Base-by-base conservation (phyloP, 768 basidiomycete genomes). In the Clitopilus passeckerianus region DNA sequence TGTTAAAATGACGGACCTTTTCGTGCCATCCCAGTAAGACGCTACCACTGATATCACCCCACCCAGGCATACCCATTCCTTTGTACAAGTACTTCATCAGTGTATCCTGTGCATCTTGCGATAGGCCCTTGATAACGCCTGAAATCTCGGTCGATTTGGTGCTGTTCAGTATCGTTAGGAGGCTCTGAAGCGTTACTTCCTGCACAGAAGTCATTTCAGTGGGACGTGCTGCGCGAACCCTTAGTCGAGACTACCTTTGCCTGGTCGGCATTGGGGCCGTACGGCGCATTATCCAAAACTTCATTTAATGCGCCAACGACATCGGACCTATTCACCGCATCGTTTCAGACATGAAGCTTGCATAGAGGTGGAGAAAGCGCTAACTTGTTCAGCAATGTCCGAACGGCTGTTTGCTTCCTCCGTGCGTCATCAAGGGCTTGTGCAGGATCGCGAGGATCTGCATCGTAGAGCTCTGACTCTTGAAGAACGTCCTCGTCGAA, bases 11-110 rank as follows among this genome's bases (percentile, higher is more conserved):
- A 69, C 81, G 22, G 54, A 95, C 95, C 90, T 96, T 97, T 72
- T 97, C 95, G 69, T 98, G 96, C 96, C 96, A 98, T 14, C 87
- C 90, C 43, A 96, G 69, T 34, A 83, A 64, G n/a, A 83, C 81
- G 65, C 82, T 83, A 34, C 81, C 82, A 63, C 80, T 83, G 64
- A 82, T 77, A 66, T 84, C 83, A n/a, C 79, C 81, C 78, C 80
- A 81, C 16, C 81, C 82, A 22, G 82, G 81, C 77, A 83, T 78
- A 1, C 75, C 81, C 95, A 97, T 98, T 15, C 93, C 95, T 76
- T 98, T 98, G 84, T 98, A 98, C 15, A 98, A 77, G 69, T 96
- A 98, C 71, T 95, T 96, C 96, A 97, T 98, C 57, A 98, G 80
- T 33, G 88, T 91, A 68, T 97, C 96, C 67, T 95, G 92, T 46